Percentiles rank a stretch among this genome's conserved stretches.
These are phyloP conservation scores for Aureobasidium namibiae DNA, from an alignment of 2,329 filamentous ascomycete genomes.

Conservation along the genomic window DNA sequence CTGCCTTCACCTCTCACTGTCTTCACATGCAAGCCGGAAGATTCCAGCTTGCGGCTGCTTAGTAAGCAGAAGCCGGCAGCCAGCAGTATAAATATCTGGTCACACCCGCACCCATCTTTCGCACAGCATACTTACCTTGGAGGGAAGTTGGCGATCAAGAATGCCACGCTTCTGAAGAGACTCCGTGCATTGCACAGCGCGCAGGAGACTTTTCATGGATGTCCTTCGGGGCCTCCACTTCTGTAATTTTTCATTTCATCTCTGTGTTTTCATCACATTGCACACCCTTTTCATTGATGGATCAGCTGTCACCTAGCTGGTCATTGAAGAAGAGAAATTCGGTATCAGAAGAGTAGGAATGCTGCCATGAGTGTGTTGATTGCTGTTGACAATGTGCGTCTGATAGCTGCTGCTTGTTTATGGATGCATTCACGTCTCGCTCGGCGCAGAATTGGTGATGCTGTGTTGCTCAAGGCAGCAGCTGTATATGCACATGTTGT, in stretches of 20 bases:
- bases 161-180: background rate
- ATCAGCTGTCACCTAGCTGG: background rate
- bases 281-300: conserved; percentile 7
- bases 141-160: background rate
- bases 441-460: background rate
- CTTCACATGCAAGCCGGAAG: background rate
- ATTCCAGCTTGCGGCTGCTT: background rate
- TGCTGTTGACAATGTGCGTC: background rate
- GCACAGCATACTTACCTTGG: conserved; percentile 5
- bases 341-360: background rate
- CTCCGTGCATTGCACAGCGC: conserved; percentile 15
- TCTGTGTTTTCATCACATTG: background rate
- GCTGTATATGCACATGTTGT: background rate
- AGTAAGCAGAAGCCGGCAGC: background rate
- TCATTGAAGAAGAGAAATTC: conserved; percentile 7
- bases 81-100: background rate
- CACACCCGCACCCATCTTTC: too few species aligned
- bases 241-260: conserved; percentile 8
- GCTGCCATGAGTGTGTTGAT: background rate
- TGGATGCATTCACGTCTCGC: too few species aligned
- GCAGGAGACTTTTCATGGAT: background rate
- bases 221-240: conserved; percentile 7
- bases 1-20: background rate
- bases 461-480: background rate
- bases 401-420: too few species aligned